Conservation (phyloP, 169 alveolate genomes). For the Eimeria maxima region DNA sequence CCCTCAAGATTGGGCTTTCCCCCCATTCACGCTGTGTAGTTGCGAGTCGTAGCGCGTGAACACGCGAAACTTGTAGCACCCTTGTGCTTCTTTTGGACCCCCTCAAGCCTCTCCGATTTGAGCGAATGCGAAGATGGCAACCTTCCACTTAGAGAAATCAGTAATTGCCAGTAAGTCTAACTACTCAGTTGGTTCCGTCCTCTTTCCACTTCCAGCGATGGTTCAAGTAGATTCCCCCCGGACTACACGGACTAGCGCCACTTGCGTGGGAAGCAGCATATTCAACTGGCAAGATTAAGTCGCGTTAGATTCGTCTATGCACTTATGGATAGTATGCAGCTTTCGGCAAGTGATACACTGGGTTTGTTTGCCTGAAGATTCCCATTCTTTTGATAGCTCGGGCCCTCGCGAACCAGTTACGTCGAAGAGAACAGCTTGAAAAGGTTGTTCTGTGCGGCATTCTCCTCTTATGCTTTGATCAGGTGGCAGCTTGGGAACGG, state of each 20-base stretch:
- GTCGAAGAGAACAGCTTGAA: no score
- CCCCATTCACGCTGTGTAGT: background rate
- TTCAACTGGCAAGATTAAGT: background rate
- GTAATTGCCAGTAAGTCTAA: constrained; percentile 74
- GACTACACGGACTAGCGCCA: background rate
- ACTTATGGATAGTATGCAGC: background rate
- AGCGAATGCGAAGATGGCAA: constrained; percentile 64
- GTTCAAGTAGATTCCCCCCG: background rate
- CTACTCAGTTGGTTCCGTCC: background rate
- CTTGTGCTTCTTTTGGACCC: background rate
- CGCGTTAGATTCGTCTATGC: background rate
- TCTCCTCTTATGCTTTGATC: background rate
- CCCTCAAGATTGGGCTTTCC: background rate
- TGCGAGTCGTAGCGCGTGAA: background rate
- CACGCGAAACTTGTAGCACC: background rate
- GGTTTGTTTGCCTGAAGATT: background rate
- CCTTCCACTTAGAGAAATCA: constrained; percentile 78
- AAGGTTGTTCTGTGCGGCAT: background rate
- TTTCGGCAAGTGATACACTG: background rate
- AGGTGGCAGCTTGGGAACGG: constrained; percentile 77
- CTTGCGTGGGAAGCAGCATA: background rate
- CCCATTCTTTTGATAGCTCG: background rate
- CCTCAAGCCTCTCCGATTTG: background rate
- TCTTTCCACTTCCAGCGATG: background rate
- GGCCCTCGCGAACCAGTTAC: background rate